Conservation (phyloP, 352 stramenopile species). For the Globisporangium splendens region DNA sequence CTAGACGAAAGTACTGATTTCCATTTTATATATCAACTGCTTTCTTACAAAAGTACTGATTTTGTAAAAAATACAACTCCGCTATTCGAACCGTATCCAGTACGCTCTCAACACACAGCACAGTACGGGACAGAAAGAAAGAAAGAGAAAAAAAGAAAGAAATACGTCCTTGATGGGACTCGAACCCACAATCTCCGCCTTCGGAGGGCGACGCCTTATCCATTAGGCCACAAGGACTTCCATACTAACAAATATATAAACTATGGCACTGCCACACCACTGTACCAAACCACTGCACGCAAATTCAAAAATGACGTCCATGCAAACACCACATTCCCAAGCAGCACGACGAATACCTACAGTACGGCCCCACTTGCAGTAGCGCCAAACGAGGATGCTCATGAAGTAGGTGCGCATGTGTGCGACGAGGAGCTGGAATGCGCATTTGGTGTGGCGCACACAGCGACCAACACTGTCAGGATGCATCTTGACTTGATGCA, state of each 20-base stretch:
- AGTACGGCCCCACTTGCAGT: background rate
- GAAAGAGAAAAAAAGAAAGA: background rate
- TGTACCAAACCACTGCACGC: background rate
- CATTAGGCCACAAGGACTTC: conserved; percentile 17
- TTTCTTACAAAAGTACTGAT: no score
- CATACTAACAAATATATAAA: no score
- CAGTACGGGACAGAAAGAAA: background rate
- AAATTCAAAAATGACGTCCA: background rate
- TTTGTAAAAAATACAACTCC: no score
- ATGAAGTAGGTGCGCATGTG: background rate
- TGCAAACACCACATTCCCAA: background rate
- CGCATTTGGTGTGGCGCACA: background rate
- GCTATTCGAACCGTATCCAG: no score
- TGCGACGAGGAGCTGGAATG: background rate
- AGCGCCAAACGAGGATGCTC: background rate
- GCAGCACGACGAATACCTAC: background rate
- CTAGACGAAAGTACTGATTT: no score
- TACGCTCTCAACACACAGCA: background rate
- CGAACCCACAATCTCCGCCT: conserved; percentile 22
- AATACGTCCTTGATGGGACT: conserved; percentile 18
- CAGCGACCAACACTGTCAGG: background rate
- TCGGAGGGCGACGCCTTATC: conserved; percentile 19
- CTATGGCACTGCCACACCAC: background rate
- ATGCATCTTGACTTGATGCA: no score
- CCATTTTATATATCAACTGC: no score